Conservation (phyloP, 768 basidiomycete species). For the Boletus patriciae region DNA sequence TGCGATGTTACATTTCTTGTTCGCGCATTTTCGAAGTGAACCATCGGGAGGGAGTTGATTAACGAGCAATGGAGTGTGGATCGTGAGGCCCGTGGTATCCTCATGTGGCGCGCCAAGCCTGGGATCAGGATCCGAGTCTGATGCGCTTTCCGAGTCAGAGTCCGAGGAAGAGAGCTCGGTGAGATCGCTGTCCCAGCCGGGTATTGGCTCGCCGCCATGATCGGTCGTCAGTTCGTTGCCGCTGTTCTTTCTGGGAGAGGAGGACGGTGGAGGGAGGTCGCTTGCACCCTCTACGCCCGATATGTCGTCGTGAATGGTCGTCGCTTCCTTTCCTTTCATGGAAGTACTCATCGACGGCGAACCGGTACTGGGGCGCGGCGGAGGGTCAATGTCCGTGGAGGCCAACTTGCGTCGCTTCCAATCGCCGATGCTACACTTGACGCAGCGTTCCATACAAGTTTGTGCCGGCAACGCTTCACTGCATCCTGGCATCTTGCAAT, state of each 20-base stretch:
- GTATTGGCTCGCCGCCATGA: not conserved
- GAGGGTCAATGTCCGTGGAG: not conserved
- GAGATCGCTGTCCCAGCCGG: slow-evolving; percentile 29
- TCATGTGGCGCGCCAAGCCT: not conserved
- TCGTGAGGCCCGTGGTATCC: slow-evolving; percentile 6
- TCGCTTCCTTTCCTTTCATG: not conserved
- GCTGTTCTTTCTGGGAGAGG: slow-evolving; percentile 3
- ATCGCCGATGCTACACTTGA: slow-evolving; percentile 15
- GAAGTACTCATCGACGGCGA: not conserved
- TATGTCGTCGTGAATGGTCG: not conserved
- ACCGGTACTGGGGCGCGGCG: not conserved
- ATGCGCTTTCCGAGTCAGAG: slow-evolving; percentile 2
- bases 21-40: slow-evolving; percentile 31
- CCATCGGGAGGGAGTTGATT: slow-evolving; percentile 11
- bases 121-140: not conserved
- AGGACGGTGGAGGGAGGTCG: not conserved
- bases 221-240: not conserved
- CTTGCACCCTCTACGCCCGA: slow-evolving; percentile 1
- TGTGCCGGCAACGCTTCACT: slow-evolving; percentile 6
- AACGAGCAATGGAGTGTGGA: slow-evolving; percentile 26
- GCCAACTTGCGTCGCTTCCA: slow-evolving; percentile 20
- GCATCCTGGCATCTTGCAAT: slow-evolving; percentile 18
- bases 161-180: slow-evolving; percentile 19
- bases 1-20: slow-evolving; percentile 35
- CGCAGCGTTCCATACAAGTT: slow-evolving; percentile 16